Base-by-base conservation (phyloP, 495 filamentous ascomycete species). In the Aspergillus nanangensis region DNA sequence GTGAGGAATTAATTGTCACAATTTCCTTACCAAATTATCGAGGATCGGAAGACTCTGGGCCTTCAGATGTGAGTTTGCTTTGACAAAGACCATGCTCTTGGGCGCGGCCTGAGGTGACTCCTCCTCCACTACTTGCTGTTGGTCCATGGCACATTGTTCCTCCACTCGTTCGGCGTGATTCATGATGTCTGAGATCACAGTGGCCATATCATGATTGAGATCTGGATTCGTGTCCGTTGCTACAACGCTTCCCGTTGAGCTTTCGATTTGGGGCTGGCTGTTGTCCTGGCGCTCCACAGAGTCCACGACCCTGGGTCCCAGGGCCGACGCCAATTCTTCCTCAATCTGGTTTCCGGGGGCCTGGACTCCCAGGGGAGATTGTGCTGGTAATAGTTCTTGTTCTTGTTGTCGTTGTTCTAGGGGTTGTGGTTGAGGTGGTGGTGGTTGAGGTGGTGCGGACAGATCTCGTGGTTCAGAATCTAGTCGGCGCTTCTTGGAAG, bases 21-120 rank as follows among this genome's bases (percentile, higher is more conserved):
- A 21, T 8, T n/a, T 11, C 7, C 75, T 56, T 67, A 87, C 84
- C 56, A 89, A 55, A 52, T 85, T 88, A 38, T 88, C 86, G 22
- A 89, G 62, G 32, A 89, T 82, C 8, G 85, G 82, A 38, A 89
- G 58, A 55, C 83, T 87, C 56, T 85, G 76, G 24, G 84, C 75
- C 54, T 83, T 79, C 52, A 87, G 58, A 33, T 82, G 76, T 25
- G 72, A 70, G 46, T 70, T 81, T 44, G 79, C 73, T 46, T 79
- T 78, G 22, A 76, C 57, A 41, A 72, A 70, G 1, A 68, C 60
- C 56, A 68, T 62, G 14, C 63, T 66, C 45, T 62, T 67, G 13
- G 62, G 59, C 21, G 65, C 55, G 1, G 61, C 45, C 38, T 63
- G 64, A 4, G 51, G 36, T 10, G 48, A 53, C 5, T 70, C 62